Evolutionary conservation across 441 rosid genomes (phyloP), one percentile per base, ranked within the genome.

Genomic region (Dalechampia spathulata): DNA sequence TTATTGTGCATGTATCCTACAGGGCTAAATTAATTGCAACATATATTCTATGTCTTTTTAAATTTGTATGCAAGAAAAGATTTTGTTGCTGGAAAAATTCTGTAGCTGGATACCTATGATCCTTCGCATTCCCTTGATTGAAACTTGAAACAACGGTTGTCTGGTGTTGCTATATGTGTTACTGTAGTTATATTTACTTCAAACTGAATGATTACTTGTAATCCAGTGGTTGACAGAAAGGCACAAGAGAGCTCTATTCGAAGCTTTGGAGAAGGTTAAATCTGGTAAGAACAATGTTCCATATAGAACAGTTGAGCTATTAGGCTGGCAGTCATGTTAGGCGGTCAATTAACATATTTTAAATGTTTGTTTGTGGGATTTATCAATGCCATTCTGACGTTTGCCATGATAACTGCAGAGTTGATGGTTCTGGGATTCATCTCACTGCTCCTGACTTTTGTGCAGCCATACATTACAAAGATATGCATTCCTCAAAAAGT

Each of bases 381-480:
- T 12, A 38, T 1, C 41, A 38, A 38, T 40, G 44, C 8, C n/a
- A 30, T 20, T 28, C 34, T 51, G 25, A 65, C 15, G 19, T 28
- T 40, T 47, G 52, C 19, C 30, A 57, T 65, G 41, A n/a, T 55
- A 69, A 23, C 36, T 83, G 84, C 83, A 89, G 99, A 89, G 76
- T 71, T 92, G 72, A 92, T 89, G 97, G 61, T 92, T 72, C 72
- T 92, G 44, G 99, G 97, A 41, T 92, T 92, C 77, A 83, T 92
- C 65, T 92, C 99, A 7, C 70, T 92, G 64, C 81, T 92, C 49
- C 76, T 92, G 46, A 85, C 90, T 50, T 89, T 92, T 62, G 77
- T 85, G n/a, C 86, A 83, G 78, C 72, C 27, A 44, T 78, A 73
- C 74, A 74, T 92, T 61, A 39, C 67, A 23, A 36, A 28, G 55